Evolutionary conservation across 1,139 yeast species (phyloP).

Genomic region (Nematodospora anomalae): DNA sequence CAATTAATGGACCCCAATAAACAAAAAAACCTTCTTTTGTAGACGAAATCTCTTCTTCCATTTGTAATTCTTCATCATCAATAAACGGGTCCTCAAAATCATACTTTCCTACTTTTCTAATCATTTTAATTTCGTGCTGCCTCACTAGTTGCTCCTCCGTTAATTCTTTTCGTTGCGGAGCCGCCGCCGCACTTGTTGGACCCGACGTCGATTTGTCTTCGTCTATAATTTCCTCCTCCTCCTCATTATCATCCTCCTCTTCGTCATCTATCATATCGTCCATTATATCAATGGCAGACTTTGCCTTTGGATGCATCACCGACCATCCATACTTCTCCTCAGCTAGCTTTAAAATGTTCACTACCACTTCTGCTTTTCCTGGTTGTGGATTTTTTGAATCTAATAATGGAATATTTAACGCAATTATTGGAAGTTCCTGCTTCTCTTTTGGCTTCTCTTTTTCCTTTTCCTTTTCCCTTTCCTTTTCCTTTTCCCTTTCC

Average conservation of each 20-base stretch:
- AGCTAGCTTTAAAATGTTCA: slow-evolving; percentile 76
- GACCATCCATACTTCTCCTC: slow-evolving; percentile 88
- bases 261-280: slow-evolving; percentile 64
- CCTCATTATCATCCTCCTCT: slow-evolving; percentile 59
- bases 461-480: slow-evolving; percentile 22
- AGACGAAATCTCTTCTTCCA: slow-evolving; percentile 92
- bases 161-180: slow-evolving; percentile 30
- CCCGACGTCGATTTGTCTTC: slow-evolving; percentile 26
- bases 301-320: slow-evolving; percentile 67
- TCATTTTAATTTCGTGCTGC: slow-evolving; percentile 49
- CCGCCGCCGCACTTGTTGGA: slow-evolving; percentile 24
- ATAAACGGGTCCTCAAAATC: slow-evolving; percentile 94
- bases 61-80: slow-evolving; percentile 86
- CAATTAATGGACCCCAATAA: slow-evolving; percentile 88
- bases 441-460: slow-evolving; percentile 29
- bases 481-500: slow-evolving; percentile 15
- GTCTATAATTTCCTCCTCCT: slow-evolving; percentile 48
- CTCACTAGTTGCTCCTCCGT: slow-evolving; percentile 49
- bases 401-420: slow-evolving; percentile 59
- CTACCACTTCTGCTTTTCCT: slow-evolving; percentile 69
- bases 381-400: slow-evolving; percentile 53
- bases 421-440: slow-evolving; percentile 47
- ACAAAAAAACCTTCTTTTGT: slow-evolving; percentile 97
- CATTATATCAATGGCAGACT: slow-evolving; percentile 57
- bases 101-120: slow-evolving; percentile 81